phyloP scores from a whole-genome alignment of 169 alveolate genomes.

The Babesia divergens region DNA sequence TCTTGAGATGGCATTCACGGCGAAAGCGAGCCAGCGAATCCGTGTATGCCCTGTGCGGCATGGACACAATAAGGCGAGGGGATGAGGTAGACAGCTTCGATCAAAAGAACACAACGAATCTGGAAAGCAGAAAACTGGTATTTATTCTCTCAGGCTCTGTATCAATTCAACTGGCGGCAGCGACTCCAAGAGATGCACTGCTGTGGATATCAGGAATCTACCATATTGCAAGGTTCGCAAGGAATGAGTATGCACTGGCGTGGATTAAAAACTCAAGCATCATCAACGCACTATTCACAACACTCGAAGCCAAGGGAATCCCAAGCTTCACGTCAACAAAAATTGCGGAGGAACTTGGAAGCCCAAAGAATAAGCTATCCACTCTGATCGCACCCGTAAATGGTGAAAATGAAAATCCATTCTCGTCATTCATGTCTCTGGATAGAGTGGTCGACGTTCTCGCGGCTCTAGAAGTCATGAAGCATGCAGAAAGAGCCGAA shows the following conservation, averaged over 20 bases:
- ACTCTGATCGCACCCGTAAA: background rate
- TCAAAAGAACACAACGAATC: constrained; percentile 6
- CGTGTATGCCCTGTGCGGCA: constrained; percentile 32
- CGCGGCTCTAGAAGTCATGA: background rate
- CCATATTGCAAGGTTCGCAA: constrained; percentile 42
- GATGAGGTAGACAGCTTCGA: constrained; percentile 41
- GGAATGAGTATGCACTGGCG: constrained; percentile 36
- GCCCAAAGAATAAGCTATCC: background rate
- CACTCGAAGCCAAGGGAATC: constrained; percentile 5
- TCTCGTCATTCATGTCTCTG: background rate
- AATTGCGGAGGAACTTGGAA: background rate
- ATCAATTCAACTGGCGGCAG: constrained; percentile 49
- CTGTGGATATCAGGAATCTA: constrained; percentile 58
- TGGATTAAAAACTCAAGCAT: constrained; percentile 52
- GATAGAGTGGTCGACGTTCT: constrained; percentile 23
- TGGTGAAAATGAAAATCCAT: background rate
- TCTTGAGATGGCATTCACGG: constrained; percentile 61
- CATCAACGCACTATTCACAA: background rate
- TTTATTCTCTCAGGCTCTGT: constrained; percentile 45
- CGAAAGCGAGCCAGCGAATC: constrained; percentile 46
- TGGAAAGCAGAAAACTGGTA: background rate
- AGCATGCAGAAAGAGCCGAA: constrained; percentile 18
- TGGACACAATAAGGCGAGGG: constrained; percentile 33
- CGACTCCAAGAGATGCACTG: constrained; percentile 2
- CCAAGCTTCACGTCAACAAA: constrained; percentile 3